Evolutionary conservation across 495 filamentous ascomycete species (phyloP).

Genomic region (Gamarada debralockiae): DNA sequence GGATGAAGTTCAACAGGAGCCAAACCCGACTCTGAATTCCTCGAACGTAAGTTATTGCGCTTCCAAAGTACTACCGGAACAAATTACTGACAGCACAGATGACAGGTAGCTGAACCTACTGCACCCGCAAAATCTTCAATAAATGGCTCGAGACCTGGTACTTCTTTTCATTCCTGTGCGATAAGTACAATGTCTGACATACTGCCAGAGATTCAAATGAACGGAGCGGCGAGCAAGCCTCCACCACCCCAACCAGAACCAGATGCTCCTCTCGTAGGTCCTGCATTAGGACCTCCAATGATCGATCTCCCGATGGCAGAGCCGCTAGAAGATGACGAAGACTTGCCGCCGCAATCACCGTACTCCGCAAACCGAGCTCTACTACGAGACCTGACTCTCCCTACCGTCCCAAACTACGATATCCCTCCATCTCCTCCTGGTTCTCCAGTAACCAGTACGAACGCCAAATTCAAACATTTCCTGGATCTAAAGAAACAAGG

Average conservation of each 20-base stretch:
- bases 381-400: conserved; percentile 79
- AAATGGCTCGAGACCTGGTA: conserved; percentile 9
- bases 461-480: conserved; percentile 78
- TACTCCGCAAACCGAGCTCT: conserved; percentile 63
- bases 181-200: not conserved
- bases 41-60: conserved; percentile 5
- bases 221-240: not conserved
- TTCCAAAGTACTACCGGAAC: not conserved
- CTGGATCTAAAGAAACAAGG: conserved; percentile 79
- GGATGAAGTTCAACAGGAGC: conserved; percentile 28
- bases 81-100: conserved; percentile 16
- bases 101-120: not conserved
- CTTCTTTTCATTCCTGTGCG: not conserved
- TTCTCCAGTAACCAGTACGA: conserved; percentile 55
- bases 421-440: conserved; percentile 85
- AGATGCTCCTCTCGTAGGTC: conserved; percentile 43
- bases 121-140: not conserved
- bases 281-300: conserved; percentile 24
- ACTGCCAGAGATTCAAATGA: not conserved
- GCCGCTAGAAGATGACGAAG: conserved; percentile 19
- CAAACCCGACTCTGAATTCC: not conserved
- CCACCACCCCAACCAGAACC: conserved; percentile 10
- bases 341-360: conserved; percentile 54
- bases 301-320: conserved; percentile 5
- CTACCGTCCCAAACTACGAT: conserved; percentile 69